Percentiles rank a stretch among this genome's conserved stretches.
These are phyloP conservation scores for Clonostachys sp. DNA, from an alignment of 2,329 filamentous ascomycete genomes.

Conservation along the genomic window DNA sequence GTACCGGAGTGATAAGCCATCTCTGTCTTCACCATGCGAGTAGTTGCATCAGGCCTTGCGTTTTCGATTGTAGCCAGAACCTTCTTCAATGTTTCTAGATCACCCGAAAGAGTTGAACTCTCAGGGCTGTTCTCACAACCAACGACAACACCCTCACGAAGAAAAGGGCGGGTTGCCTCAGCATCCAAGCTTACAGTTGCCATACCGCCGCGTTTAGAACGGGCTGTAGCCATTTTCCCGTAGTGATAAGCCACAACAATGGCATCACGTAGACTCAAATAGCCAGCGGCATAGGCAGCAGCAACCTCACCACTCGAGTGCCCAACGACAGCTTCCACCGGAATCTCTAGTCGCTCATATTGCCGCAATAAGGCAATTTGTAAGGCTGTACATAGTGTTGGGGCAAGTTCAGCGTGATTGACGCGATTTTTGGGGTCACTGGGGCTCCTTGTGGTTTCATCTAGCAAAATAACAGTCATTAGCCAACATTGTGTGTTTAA, in stretches of 20 bases:
- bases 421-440: constrained; percentile 9
- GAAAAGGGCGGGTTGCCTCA: background rate
- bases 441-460: background rate
- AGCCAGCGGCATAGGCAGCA: constrained; percentile 32
- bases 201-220: constrained; percentile 24
- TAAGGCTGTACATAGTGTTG: constrained; percentile 35
- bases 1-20: constrained; percentile 39
- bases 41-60: constrained; percentile 20
- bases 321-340: constrained; percentile 29
- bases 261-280: constrained; percentile 26
- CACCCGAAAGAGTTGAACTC: constrained; percentile 21
- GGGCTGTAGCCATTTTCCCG: constrained; percentile 25
- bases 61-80: constrained; percentile 10
- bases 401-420: constrained; percentile 17
- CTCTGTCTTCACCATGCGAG: constrained; percentile 30
- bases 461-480: too few relatives aligned
- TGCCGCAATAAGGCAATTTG: constrained; percentile 35
- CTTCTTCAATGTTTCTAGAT: constrained; percentile 14
- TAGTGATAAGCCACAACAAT: constrained; percentile 46
- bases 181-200: background rate
- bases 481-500: too few relatives aligned
- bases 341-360: constrained; percentile 24
- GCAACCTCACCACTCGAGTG: constrained; percentile 43
- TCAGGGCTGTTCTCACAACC: constrained; percentile 13
- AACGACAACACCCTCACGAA: constrained; percentile 15